Conservation (phyloP, 2,329 filamentous ascomycete species). For the Monilinia polystroma region DNA sequence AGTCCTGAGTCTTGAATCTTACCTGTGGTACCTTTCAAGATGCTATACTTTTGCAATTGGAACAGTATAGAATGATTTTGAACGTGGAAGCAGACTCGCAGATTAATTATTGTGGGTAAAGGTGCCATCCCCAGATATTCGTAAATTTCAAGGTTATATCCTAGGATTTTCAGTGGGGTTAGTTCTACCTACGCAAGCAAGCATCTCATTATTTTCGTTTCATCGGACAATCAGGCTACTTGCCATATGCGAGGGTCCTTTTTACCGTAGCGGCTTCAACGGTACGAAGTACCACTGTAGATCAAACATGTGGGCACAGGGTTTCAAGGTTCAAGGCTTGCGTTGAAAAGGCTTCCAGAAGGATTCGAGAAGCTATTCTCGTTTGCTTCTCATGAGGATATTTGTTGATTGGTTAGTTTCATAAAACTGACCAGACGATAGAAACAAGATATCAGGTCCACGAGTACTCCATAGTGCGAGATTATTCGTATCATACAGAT, state of each 20-base stretch:
- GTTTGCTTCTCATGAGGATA: neutral
- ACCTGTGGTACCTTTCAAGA: neutral
- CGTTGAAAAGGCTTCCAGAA: conserved; percentile 14
- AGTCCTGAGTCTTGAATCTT: neutral
- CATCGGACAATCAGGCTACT: too few relatives aligned
- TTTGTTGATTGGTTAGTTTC: neutral
- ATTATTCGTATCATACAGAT: conserved; percentile 2
- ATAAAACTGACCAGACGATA: neutral
- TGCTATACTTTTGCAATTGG: neutral
- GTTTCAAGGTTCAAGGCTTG: conserved; percentile 15
- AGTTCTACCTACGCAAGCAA: neutral
- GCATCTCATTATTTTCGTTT: too few relatives aligned
- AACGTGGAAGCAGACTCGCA: neutral
- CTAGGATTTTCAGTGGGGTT: neutral
- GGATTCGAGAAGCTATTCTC: conserved; percentile 12
- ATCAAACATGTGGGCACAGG: conserved; percentile 19
- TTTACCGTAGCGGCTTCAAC: conserved; percentile 7
- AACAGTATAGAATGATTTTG: neutral
- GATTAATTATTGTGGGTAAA: conserved; percentile 3
- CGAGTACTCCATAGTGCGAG: neutral
- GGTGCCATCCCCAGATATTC: conserved; percentile 8
- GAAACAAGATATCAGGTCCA: neutral
- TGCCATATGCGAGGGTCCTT: neutral
- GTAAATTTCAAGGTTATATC: neutral
- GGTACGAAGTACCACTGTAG: conserved; percentile 8